phyloP scores from a whole-genome alignment of 495 filamentous ascomycete genomes.

The Articulospora tetracladia region DNA sequence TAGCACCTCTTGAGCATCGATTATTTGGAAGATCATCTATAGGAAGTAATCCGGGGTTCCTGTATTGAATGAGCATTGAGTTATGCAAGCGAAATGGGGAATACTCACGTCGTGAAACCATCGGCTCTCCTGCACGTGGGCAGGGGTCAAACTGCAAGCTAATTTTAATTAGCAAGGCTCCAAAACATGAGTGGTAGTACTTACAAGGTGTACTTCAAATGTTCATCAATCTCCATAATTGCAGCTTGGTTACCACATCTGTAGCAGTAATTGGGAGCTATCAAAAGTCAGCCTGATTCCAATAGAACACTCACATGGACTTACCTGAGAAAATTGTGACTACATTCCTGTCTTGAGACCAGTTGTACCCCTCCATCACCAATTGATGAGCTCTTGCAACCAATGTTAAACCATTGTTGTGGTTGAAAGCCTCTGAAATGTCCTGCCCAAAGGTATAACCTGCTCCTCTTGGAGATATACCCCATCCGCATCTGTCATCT shows the following conservation, averaged over 20 bases:
- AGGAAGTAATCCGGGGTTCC: conserved; percentile 98
- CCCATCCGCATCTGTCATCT: conserved; percentile 98
- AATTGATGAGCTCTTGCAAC: conserved; percentile 97
- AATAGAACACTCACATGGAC: conserved; percentile 23
- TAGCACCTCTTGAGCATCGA: conserved; percentile 4
- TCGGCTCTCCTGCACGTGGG: conserved; percentile 93
- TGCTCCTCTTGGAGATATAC: conserved; percentile 93
- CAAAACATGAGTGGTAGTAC: conserved; percentile 32
- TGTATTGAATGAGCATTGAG: conserved; percentile 23
- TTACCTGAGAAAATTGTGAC: conserved; percentile 90
- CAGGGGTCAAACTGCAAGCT: conserved; percentile 99
- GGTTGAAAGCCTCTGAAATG: conserved; percentile 99
- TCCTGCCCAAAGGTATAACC: conserved; percentile 99
- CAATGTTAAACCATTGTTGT: conserved; percentile 96
- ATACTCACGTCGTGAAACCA: conserved; percentile 86
- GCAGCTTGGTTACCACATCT: conserved; percentile 98
- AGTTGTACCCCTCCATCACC: conserved; percentile 99
- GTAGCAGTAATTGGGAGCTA: conserved; percentile 98
- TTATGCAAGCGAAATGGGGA: neutral
- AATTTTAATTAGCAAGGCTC: conserved; percentile 14
- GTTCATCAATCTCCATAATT: conserved; percentile 99
- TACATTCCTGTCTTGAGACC: conserved; percentile 94
- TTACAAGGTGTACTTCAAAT: conserved; percentile 99
- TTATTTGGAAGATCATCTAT: conserved; percentile 38
- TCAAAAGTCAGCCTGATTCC: conserved; percentile 39